Percentiles rank a stretch among this genome's conserved stretches.
phyloP scores from a whole-genome alignment of 2,329 filamentous ascomycete species.

The Cladosporium oxysporum region DNA sequence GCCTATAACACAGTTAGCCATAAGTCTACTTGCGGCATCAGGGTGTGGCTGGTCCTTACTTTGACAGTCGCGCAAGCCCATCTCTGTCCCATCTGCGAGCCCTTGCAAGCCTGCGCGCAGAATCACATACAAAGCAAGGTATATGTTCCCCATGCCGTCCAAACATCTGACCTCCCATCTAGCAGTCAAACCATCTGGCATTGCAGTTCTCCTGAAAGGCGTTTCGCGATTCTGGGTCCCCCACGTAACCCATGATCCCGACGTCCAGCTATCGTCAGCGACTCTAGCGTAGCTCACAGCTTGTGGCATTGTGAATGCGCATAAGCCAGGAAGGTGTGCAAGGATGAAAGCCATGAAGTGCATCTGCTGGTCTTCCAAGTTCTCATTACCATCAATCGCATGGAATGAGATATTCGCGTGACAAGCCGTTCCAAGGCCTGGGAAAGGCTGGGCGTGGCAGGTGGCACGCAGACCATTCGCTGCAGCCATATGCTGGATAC shows the following conservation, averaged over 20 bases:
- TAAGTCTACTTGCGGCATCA: too few species aligned
- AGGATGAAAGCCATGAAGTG: slow-evolving; percentile 71
- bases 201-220: slow-evolving; percentile 65
- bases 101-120: slow-evolving; percentile 62
- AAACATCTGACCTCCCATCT: slow-evolving; percentile 79
- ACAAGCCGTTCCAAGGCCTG: slow-evolving; percentile 62
- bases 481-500: slow-evolving; percentile 65
- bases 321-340: slow-evolving; percentile 63
- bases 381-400: slow-evolving; percentile 56
- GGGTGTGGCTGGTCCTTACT: slow-evolving; percentile 22
- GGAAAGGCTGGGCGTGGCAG: slow-evolving; percentile 70
- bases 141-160: slow-evolving; percentile 80
- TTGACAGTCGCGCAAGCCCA: slow-evolving; percentile 57
- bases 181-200: slow-evolving; percentile 40
- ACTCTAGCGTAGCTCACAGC: slow-evolving; percentile 69
- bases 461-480: slow-evolving; percentile 66
- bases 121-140: slow-evolving; percentile 66
- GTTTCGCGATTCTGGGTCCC: slow-evolving; percentile 79
- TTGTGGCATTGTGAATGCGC: slow-evolving; percentile 68
- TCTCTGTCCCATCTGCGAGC: slow-evolving; percentile 45
- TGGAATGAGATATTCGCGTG: slow-evolving; percentile 74
- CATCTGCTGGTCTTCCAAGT: slow-evolving; percentile 52
- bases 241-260: slow-evolving; percentile 78
- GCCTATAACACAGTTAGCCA: slow-evolving; percentile 25
- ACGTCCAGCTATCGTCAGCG: slow-evolving; percentile 70